A percentile compares a stretch with the other conserved stretches of the same genome.
These are phyloP conservation scores for Bidens hawaiensis DNA, from an alignment of 140 eudicot species.

Conservation along the genomic window DNA sequence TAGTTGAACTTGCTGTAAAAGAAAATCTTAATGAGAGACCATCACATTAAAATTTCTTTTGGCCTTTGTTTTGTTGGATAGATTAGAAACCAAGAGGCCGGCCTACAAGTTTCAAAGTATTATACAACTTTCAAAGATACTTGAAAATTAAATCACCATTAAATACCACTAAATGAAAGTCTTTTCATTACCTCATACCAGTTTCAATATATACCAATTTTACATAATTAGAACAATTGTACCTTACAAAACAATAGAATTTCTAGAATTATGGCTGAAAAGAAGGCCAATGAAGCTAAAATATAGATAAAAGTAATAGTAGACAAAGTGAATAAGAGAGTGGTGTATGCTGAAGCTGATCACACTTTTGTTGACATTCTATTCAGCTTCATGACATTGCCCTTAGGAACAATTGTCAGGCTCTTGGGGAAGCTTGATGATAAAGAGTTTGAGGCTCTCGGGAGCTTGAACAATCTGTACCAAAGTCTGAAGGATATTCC, in stretches of 20 bases:
- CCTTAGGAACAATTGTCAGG: slow-evolving; percentile 24
- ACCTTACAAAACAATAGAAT: no score
- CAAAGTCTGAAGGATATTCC: slow-evolving; percentile 12
- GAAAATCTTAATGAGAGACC: no score
- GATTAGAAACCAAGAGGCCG: no score
- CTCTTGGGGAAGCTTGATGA: neutral
- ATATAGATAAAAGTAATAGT: slow-evolving; percentile 8
- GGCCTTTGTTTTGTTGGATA: no score
- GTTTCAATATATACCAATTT: neutral
- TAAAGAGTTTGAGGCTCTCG: neutral
- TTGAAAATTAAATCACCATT: neutral
- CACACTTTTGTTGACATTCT: slow-evolving; percentile 24
- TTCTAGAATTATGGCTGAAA: neutral
- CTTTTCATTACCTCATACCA: neutral
- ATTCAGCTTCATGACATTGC: slow-evolving; percentile 35
- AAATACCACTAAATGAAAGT: neutral
- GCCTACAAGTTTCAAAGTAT: no score
- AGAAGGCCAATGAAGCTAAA: neutral
- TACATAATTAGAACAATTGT: no score
- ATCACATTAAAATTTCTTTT: no score
- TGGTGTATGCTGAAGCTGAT: slow-evolving; percentile 25
- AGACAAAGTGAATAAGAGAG: slow-evolving; percentile 11
- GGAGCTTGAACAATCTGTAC: slow-evolving; percentile 19
- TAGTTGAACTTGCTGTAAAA: no score
- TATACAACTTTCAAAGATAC: neutral